phyloP scores from a whole-genome alignment of 2,329 filamentous ascomycete species.

The Clonostachys rhizophaga region DNA sequence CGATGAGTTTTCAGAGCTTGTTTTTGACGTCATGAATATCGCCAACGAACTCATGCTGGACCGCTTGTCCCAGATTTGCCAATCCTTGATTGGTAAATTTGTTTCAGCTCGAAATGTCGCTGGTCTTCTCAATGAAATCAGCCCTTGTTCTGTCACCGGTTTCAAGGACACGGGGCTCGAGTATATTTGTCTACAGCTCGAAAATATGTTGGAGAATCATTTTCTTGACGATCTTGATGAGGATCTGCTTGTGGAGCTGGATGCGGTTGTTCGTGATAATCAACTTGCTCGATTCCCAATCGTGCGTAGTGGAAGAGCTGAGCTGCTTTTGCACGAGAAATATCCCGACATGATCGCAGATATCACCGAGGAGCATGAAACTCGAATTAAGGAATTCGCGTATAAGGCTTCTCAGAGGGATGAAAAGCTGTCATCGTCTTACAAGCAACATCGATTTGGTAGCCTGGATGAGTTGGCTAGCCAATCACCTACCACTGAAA shows the following conservation, averaged over 20 bases:
- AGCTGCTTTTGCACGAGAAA: slow-evolving; percentile 59
- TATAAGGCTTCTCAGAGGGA: slow-evolving; percentile 60
- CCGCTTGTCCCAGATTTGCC: slow-evolving; percentile 83
- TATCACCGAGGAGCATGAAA: slow-evolving; percentile 64
- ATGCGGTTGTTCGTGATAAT: slow-evolving; percentile 74
- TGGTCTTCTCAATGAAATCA: slow-evolving; percentile 78
- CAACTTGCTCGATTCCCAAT: slow-evolving; percentile 76
- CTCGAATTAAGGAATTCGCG: slow-evolving; percentile 72
- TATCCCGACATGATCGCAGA: slow-evolving; percentile 59
- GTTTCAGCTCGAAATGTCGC: slow-evolving; percentile 85
- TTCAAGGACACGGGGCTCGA: slow-evolving; percentile 88
- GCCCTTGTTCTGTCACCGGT: slow-evolving; percentile 73
- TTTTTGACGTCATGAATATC: slow-evolving; percentile 84
- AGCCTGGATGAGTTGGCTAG: slow-evolving; percentile 59
- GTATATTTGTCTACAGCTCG: slow-evolving; percentile 87
- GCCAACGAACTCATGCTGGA: slow-evolving; percentile 97
- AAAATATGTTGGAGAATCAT: slow-evolving; percentile 87
- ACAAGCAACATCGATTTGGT: slow-evolving; percentile 48
- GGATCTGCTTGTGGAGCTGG: slow-evolving; percentile 76
- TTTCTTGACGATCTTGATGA: slow-evolving; percentile 81
- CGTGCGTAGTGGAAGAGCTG: slow-evolving; percentile 69
- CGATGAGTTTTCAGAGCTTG: slow-evolving; percentile 82
- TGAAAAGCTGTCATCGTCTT: slow-evolving; percentile 56
- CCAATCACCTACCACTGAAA: slow-evolving; percentile 35
- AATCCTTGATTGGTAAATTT: slow-evolving; percentile 76